Base-by-base conservation (phyloP, 169 alveolate genomes). In the Plasmodium relictum region DNA sequence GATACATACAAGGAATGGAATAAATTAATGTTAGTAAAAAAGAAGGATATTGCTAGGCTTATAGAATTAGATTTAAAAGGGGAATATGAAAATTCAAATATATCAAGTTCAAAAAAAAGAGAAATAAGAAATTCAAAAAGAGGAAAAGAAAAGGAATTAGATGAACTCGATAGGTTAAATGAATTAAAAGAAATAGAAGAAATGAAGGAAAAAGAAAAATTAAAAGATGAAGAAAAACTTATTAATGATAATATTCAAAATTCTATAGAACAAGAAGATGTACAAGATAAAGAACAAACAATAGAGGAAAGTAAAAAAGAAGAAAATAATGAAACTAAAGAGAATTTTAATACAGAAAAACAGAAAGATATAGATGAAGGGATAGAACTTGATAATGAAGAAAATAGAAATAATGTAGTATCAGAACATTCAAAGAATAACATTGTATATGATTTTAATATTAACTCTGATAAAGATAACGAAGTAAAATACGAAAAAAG, bases 1-100 rank as follows among this genome's bases (percentile, higher is more conserved):
- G 91, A 83, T 41, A 83, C 91, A 20, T 83, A 83, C 24, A 83
- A 52, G 56, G 91, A 83, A 41, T 83, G 91, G 91, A 83, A 83
- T 71, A 83, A 68, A 42, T 56, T 68, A 4, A 42, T 22, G 22
- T 74, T 62, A 71, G 37, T 42, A 41, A 68, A 83, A 52, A 83
- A 83, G 54, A 83, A 83, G 20, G 91, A 83, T 56, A 83, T 83
- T 54, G 80, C 91, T 14, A 83, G 68, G 20, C 39, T 83, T 18
- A 83, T 83, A 12, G 91, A 83, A 66, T 54, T 54, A 3, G 91
- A 83, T 26, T 56, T 83, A 68, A 83, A 83, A 63, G 91, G 91
- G 50, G 91, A 68, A 66, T 26, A 58, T 59, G 91, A 83, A 12
- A 69, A 39, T 68, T 31, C 73, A 0, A 16, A n/a, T 62, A 22